These are phyloP conservation scores for Ramaria sp. DNA, from an alignment of 768 basidiomycete genomes.

Conservation along the genomic window DNA sequence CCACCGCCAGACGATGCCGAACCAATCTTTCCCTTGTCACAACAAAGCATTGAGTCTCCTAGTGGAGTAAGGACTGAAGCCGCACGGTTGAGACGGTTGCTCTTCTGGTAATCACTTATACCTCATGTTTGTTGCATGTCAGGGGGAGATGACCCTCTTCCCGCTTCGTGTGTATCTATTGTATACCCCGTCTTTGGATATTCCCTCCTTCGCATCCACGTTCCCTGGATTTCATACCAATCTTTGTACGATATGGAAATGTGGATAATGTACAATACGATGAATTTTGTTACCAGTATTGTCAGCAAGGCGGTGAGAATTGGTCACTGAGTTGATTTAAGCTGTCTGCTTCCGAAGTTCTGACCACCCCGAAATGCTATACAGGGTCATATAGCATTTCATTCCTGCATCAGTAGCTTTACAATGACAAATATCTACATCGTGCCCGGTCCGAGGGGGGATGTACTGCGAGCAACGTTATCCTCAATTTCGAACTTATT, in stretches of 20 bases:
- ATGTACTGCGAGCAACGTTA: not conserved
- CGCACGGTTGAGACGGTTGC: conserved; percentile 1
- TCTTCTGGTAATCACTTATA: conserved; percentile 3
- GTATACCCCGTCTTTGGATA: conserved; percentile 1
- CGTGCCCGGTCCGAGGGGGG: not conserved
- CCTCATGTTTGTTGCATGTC: conserved; percentile 5
- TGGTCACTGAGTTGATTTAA: not conserved
- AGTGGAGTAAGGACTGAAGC: not conserved
- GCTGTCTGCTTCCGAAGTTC: not conserved
- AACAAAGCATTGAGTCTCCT: not conserved
- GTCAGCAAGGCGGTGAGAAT: not conserved
- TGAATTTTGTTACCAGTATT: not conserved
- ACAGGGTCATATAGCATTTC: no score
- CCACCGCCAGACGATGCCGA: conserved; percentile 5
- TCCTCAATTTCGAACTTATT: not conserved
- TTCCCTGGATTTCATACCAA: not conserved
- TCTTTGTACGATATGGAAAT: not conserved
- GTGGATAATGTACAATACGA: not conserved
- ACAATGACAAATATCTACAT: not conserved
- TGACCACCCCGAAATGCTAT: not conserved
- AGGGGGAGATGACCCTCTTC: not conserved
- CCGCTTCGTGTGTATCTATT: conserved; percentile 1
- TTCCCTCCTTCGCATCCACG: not conserved
- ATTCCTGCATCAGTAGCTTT: not conserved
- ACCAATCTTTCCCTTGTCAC: not conserved